Conservation (phyloP, 176 grass and related monocot genomes). For the Eragrostis nindensis region DNA sequence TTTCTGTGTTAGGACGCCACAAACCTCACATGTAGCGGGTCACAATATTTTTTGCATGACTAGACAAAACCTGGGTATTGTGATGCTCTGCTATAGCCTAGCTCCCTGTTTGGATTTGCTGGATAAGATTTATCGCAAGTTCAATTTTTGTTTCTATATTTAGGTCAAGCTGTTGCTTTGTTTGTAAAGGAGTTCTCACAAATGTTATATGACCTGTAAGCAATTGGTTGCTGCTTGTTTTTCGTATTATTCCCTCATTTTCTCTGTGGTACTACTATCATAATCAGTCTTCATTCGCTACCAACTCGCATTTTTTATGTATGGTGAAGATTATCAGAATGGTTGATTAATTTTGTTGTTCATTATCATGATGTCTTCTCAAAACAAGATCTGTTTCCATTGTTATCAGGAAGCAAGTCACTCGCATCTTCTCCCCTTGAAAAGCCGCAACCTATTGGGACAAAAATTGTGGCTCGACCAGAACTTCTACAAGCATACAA, state of each 20-base stretch:
- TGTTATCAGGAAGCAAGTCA: constrained; percentile 63
- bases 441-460: constrained; percentile 65
- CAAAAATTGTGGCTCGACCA: constrained; percentile 40
- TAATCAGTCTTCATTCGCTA: background rate
- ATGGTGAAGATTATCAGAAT: background rate
- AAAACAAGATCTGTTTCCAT: constrained; percentile 43
- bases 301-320: no score
- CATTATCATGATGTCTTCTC: constrained; percentile 32
- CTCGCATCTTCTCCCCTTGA: constrained; percentile 68
- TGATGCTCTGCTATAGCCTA: constrained; percentile 1
- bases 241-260: background rate
- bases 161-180: constrained; percentile 19
- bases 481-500: constrained; percentile 50
- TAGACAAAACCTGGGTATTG: constrained; percentile 27
- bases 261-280: background rate
- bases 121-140: constrained; percentile 1
- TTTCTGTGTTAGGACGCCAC: constrained; percentile 3
- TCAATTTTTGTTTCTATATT: background rate
- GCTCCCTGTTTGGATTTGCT: background rate
- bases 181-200: background rate
- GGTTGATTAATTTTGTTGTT: constrained; percentile 26
- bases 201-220: background rate
- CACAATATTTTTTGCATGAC: constrained; percentile 1
- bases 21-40: background rate
- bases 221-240: constrained; percentile 16